phyloP scores from a whole-genome alignment of 2,329 filamentous ascomycete species.

The Epichloe baconii region DNA sequence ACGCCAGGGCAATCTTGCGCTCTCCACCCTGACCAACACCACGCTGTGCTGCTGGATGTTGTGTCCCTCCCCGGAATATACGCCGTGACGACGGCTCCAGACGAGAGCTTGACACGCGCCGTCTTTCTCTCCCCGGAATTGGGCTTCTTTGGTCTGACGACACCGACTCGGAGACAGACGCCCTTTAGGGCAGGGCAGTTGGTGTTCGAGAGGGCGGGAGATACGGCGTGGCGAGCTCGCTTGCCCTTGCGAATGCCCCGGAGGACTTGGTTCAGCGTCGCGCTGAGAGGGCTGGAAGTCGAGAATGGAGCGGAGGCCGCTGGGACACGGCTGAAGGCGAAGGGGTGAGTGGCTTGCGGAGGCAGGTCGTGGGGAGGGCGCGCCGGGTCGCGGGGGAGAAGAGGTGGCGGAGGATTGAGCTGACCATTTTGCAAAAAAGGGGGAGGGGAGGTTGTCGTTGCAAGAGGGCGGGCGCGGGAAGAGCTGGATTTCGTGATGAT shows the following conservation, averaged over 20 bases:
- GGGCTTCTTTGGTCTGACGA: slow-evolving; percentile 94
- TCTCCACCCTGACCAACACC: slow-evolving; percentile 84
- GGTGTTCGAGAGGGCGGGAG: slow-evolving; percentile 62
- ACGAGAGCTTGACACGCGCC: slow-evolving; percentile 78
- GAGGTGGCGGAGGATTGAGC: slow-evolving; percentile 22
- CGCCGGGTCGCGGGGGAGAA: slow-evolving; percentile 20
- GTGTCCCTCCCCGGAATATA: slow-evolving; percentile 96
- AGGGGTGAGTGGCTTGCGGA: slow-evolving; percentile 4
- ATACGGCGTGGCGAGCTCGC: slow-evolving; percentile 72
- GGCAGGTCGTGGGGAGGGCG: slow-evolving; percentile 8
- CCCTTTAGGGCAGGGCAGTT: slow-evolving; percentile 78
- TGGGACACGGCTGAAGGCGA: not conserved
- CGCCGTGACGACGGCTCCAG: slow-evolving; percentile 73
- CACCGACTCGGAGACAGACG: slow-evolving; percentile 87
- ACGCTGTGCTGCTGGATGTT: slow-evolving; percentile 99
- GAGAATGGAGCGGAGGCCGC: slow-evolving; percentile 34
- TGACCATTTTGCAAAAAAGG: slow-evolving; percentile 15
- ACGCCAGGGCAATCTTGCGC: slow-evolving; percentile 98
- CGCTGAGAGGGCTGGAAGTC: slow-evolving; percentile 40
- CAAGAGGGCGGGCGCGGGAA: too few relatives aligned
- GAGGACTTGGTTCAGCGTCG: slow-evolving; percentile 63
- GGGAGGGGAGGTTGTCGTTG: too few relatives aligned
- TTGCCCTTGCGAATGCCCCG: slow-evolving; percentile 68
- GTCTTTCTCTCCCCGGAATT: slow-evolving; percentile 97
- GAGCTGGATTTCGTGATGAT: too few relatives aligned